These are phyloP conservation scores for Mycena crocata DNA, from an alignment of 768 basidiomycete species.

Conservation along the genomic window DNA sequence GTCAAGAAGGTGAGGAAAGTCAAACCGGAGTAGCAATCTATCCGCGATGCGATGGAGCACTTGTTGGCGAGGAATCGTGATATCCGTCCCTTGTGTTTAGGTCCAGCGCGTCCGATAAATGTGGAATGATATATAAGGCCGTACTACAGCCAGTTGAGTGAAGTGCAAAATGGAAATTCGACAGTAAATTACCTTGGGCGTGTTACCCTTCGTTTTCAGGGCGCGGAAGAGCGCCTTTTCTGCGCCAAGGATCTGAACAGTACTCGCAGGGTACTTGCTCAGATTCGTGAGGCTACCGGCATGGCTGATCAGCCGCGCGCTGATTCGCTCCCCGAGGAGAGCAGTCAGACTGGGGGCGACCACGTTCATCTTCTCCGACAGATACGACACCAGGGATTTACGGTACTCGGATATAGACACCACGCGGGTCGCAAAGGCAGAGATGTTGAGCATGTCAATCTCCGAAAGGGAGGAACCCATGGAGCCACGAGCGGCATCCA, in stretches of 20 bases:
- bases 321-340: conserved; percentile 91
- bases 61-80: conserved; percentile 99
- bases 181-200: conserved; percentile 77
- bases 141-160: conserved; percentile 66
- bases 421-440: conserved; percentile 89
- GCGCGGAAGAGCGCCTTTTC: conserved; percentile 98
- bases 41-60: conserved; percentile 95
- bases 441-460: conserved; percentile 96
- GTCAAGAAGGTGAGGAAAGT: neutral
- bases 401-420: conserved; percentile 95
- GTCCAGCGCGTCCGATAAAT: conserved; percentile 94
- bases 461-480: conserved; percentile 94
- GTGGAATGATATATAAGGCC: conserved; percentile 97
- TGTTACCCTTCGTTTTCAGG: conserved; percentile 98
- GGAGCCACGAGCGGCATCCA: conserved; percentile 93
- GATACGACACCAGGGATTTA: conserved; percentile 86
- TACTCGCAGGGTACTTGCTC: conserved; percentile 98
- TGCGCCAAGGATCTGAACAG: conserved; percentile 97
- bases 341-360: conserved; percentile 95
- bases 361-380: conserved; percentile 97
- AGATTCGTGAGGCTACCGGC: conserved; percentile 97
- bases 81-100: conserved; percentile 97
- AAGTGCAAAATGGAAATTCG: neutral
- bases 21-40: conserved; percentile 93
- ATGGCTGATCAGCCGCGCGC: conserved; percentile 93